Evolutionary conservation across 2,329 filamentous ascomycete species (phyloP).

Genomic region (Botrytis medusae): DNA sequence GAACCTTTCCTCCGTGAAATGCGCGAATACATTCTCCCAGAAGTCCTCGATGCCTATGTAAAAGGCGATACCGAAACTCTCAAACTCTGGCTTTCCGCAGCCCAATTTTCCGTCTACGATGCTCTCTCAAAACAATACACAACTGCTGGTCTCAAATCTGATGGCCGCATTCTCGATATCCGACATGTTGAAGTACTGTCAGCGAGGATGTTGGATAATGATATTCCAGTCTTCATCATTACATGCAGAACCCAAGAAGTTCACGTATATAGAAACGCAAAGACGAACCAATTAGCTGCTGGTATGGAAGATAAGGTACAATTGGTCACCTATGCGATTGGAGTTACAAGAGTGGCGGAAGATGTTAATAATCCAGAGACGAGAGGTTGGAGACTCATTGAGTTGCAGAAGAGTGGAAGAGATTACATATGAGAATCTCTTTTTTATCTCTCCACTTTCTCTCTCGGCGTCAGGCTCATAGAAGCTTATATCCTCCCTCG

Average conservation of each 20-base stretch:
- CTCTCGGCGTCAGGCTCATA: neutral
- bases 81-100: slow-evolving; percentile 93
- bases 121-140: slow-evolving; percentile 97
- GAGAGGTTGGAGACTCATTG: slow-evolving; percentile 93
- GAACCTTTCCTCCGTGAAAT: slow-evolving; percentile 94
- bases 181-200: slow-evolving; percentile 85
- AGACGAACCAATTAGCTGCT: slow-evolving; percentile 83
- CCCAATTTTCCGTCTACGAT: slow-evolving; percentile 94
- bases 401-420: slow-evolving; percentile 96
- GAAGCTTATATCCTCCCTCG: neutral
- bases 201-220: slow-evolving; percentile 78
- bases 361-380: slow-evolving; percentile 98
- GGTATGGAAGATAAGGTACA: slow-evolving; percentile 99
- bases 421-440: slow-evolving; percentile 69
- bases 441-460: neutral
- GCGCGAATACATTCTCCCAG: slow-evolving; percentile 95
- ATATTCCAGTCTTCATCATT: slow-evolving; percentile 94
- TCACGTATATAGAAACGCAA: slow-evolving; percentile 91
- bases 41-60: slow-evolving; percentile 96
- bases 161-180: slow-evolving; percentile 93
- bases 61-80: slow-evolving; percentile 90
- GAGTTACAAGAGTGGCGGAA: slow-evolving; percentile 88
- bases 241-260: slow-evolving; percentile 97
- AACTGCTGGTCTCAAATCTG: slow-evolving; percentile 86
- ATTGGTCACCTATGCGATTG: slow-evolving; percentile 96